Base-by-base conservation (phyloP, 2,329 filamentous ascomycete species). In the Cadophora sp. region DNA sequence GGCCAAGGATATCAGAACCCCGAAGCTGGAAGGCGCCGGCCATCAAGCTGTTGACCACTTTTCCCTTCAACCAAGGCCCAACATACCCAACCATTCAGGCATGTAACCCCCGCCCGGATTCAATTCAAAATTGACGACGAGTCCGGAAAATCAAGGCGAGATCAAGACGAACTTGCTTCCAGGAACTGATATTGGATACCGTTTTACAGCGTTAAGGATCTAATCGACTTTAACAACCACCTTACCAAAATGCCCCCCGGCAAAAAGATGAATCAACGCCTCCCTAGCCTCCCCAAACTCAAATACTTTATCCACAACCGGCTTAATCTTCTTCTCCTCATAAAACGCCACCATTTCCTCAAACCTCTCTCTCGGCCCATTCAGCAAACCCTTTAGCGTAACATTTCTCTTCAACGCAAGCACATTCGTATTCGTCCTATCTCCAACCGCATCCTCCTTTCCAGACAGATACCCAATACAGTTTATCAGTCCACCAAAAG, bases 361-460 rank as follows among this genome's bases (percentile, higher is more conserved):
- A 66, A 87, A 82, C 50, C 81, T 76, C 58, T 83, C 80, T 64
- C 82, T 83, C 0, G 89, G 87, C 0, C 89, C 89, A 75, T 90
- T 90, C 33, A 90, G 72, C 7, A 91, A 84, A 0, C 89, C 82
- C 72, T 82, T 82, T 60, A 84, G 75, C 39, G 82, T 84, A 16
- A 82, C 80, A 68, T 83, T 84, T 66, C 68, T 66, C 58, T 55
- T 70, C 64, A 68, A 47, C 0, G 82, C 82, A 64, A 84, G 78
- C 33, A 91, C 78, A 71, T 90, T 91, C 16, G 88, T 83, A 69
- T 89, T 89, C 8, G 84, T 79, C 53, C 85, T 76, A 75, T 87
- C 85, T 0, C 81, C 83, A 4, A 79, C 76, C 0, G 80, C 81
- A 71, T 90, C 87, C 67, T 86, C 79, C 76, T 90, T 82, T 13